Evolutionary conservation across 805 yeast species (phyloP).

Genomic region (Candida coleopterorum): DNA sequence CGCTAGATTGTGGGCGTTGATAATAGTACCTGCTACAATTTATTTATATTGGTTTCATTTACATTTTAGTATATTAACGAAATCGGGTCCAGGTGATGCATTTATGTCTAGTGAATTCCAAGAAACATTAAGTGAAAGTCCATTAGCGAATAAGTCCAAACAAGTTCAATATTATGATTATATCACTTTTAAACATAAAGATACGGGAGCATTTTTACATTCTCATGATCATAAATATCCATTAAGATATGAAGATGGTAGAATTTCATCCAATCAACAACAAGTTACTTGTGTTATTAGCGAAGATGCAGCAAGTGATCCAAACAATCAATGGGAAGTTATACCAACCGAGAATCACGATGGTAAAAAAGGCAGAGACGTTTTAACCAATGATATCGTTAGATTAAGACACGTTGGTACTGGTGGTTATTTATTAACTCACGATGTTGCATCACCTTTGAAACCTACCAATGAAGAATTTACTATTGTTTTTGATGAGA

Average conservation of each 20-base stretch:
- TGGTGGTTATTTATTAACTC: constrained; percentile 75
- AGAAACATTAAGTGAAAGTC: constrained; percentile 83
- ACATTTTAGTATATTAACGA: constrained; percentile 75
- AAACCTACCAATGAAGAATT: constrained; percentile 93
- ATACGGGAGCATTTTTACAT: constrained; percentile 74
- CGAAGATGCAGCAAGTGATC: constrained; percentile 38
- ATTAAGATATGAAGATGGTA: constrained; percentile 91
- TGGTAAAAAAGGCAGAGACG: constrained; percentile 39
- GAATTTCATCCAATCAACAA: constrained; percentile 91
- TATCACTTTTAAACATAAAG: constrained; percentile 75
- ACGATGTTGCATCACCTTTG: constrained; percentile 94
- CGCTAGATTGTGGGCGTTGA: constrained; percentile 66
- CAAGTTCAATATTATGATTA: constrained; percentile 72
- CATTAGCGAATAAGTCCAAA: constrained; percentile 64
- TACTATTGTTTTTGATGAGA: constrained; percentile 63
- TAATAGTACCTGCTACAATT: constrained; percentile 74
- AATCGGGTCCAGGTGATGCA: constrained; percentile 93
- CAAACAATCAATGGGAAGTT: constrained; percentile 82
- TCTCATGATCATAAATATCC: constrained; percentile 79
- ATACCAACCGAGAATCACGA: constrained; percentile 49
- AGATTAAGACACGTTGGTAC: constrained; percentile 82
- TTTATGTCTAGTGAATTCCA: constrained; percentile 96
- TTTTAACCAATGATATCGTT: constrained; percentile 66
- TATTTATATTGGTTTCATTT: constrained; percentile 88
- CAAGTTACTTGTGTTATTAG: constrained; percentile 74